These are phyloP conservation scores for Salix dunnii DNA, from an alignment of 345 rosid genomes.

Conservation along the genomic window DNA sequence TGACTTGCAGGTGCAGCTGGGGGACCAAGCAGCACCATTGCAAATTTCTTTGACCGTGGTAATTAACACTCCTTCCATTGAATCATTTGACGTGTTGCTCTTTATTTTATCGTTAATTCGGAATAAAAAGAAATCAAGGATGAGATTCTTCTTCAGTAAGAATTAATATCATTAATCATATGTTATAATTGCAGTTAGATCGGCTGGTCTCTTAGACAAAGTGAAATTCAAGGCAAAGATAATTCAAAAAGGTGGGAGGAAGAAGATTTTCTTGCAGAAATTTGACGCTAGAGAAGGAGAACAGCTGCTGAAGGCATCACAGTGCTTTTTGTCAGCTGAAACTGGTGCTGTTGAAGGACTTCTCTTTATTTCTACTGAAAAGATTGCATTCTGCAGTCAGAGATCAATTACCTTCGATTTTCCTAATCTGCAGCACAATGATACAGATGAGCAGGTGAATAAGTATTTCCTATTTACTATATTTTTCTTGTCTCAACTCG, in stretches of 20 bases:
- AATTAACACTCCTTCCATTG: not conserved
- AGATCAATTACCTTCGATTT: slow-evolving; percentile 24
- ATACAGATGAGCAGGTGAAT: slow-evolving; percentile 34
- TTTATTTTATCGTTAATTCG: too few species aligned
- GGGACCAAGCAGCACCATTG: not conserved
- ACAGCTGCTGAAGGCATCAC: slow-evolving; percentile 44
- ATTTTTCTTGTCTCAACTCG: not conserved
- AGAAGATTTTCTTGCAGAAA: slow-evolving; percentile 36
- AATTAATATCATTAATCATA: not conserved
- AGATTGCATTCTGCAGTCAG: slow-evolving; percentile 38
- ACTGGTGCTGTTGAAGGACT: slow-evolving; percentile 47
- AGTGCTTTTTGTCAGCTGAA: slow-evolving; percentile 44
- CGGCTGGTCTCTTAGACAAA: slow-evolving; percentile 34
- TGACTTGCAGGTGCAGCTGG: not conserved
- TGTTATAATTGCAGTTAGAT: slow-evolving; percentile 26
- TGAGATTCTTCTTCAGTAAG: not conserved
- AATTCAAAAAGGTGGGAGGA: slow-evolving; percentile 38
- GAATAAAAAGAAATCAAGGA: not conserved
- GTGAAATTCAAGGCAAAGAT: slow-evolving; percentile 42
- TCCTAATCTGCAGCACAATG: slow-evolving; percentile 16
- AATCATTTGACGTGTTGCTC: too few species aligned
- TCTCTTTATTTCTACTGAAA: slow-evolving; percentile 38
- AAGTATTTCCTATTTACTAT: not conserved
- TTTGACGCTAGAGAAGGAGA: slow-evolving; percentile 36
- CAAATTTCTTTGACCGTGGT: not conserved